Evolutionary conservation across 2,329 filamentous ascomycete species (phyloP).

Genomic region (Calonectria multiphialidica): DNA sequence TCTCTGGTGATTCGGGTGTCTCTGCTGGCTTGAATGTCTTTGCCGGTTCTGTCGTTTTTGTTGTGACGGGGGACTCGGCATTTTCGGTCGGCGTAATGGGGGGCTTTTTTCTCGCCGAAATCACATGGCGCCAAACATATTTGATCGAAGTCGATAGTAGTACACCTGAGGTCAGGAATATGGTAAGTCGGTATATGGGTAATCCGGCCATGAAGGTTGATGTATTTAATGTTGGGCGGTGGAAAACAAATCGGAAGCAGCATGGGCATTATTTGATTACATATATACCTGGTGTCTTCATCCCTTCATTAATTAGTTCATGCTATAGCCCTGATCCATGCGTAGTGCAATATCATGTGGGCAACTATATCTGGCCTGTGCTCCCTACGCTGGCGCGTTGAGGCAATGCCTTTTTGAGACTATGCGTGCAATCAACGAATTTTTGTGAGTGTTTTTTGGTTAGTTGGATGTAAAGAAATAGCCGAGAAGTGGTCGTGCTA

Average conservation of each 20-base stretch:
- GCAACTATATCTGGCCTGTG: not conserved
- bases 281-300: not conserved
- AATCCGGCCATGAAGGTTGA: constrained; percentile 2
- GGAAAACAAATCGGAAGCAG: not conserved
- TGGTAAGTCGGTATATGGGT: not conserved
- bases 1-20: not conserved
- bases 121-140: constrained; percentile 3
- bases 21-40: not conserved
- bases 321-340: constrained; percentile 4
- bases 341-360: not conserved
- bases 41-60: not conserved
- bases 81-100: not conserved
- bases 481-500: not conserved
- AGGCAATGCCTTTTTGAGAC: not conserved
- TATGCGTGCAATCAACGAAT: not conserved
- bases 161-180: not conserved
- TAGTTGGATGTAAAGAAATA: not conserved
- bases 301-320: not conserved
- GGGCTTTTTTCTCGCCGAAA: not conserved
- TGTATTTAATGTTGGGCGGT: not conserved
- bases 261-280: not conserved
- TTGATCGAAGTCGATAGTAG: not conserved
- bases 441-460: not conserved
- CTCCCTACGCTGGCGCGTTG: not conserved
- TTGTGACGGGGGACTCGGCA: not conserved